These are phyloP conservation scores for Exserohilum rostratum DNA, from an alignment of 2,329 filamentous ascomycete species.

Conservation along the genomic window DNA sequence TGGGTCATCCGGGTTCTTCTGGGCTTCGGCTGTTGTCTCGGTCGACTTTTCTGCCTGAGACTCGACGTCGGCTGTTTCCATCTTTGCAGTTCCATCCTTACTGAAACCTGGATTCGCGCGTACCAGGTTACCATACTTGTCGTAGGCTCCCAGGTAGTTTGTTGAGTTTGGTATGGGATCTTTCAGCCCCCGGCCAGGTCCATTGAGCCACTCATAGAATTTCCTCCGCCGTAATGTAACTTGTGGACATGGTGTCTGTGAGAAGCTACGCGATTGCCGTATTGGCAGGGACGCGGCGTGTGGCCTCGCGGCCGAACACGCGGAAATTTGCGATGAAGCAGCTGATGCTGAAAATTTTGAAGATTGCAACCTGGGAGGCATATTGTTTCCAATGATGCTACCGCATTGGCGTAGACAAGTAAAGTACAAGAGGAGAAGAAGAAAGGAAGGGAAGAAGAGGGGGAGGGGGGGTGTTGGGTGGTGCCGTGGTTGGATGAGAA, in stretches of 20 bases:
- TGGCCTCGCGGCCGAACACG: constrained; percentile 28
- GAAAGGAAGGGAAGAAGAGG: constrained; percentile 8
- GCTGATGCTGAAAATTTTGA: constrained; percentile 34
- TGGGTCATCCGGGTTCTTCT: constrained; percentile 38
- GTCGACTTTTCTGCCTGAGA: constrained; percentile 21
- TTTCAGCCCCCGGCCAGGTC: constrained; percentile 57
- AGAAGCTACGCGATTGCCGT: constrained; percentile 41
- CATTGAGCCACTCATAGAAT: constrained; percentile 66
- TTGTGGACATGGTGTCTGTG: constrained; percentile 45
- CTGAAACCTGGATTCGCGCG: constrained; percentile 42
- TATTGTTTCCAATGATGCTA: constrained; percentile 30
- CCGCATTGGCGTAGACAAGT: constrained; percentile 31
- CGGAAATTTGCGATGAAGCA: constrained; percentile 19
- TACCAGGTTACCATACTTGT: constrained; percentile 56
- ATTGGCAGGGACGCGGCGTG: constrained; percentile 31
- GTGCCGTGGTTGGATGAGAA: constrained; percentile 15
- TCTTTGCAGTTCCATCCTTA: constrained; percentile 23
- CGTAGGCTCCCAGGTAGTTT: constrained; percentile 63
- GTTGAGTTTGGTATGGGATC: constrained; percentile 57
- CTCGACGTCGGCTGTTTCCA: constrained; percentile 9
- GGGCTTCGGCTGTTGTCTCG: constrained; percentile 32
- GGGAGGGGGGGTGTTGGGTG: constrained; percentile 7
- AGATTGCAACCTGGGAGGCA: constrained; percentile 46
- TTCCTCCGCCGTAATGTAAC: constrained; percentile 59
- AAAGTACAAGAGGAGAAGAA: constrained; percentile 6